Percentiles rank a stretch among this genome's conserved stretches.
These are phyloP conservation scores for Delonix regia DNA, from an alignment of 306 rosid species.

Conservation along the genomic window DNA sequence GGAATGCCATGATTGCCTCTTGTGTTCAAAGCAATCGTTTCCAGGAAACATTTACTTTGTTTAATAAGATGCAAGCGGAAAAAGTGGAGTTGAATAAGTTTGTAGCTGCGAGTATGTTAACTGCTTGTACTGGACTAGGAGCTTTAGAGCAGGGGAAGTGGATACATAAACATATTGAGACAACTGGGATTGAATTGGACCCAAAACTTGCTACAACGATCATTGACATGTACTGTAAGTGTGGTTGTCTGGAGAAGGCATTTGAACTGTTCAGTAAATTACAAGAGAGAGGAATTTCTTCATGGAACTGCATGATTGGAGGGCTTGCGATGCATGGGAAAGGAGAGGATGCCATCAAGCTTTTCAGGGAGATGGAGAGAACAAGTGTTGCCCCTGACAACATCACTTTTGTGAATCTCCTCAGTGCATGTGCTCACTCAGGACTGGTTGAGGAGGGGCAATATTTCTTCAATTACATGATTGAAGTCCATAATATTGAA, in stretches of 20 bases:
- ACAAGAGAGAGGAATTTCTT: conserved; percentile 48
- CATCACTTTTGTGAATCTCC: conserved; percentile 64
- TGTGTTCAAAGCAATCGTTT: conserved; percentile 57
- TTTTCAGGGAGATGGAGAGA: conserved; percentile 56
- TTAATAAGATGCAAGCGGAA: conserved; percentile 51
- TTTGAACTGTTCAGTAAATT: conserved; percentile 49
- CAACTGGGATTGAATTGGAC: conserved; percentile 56
- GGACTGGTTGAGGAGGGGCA: conserved; percentile 59
- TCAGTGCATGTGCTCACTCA: conserved; percentile 67
- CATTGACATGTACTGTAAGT: conserved; percentile 74
- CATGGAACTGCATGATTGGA: conserved; percentile 78
- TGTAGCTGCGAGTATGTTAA: conserved; percentile 65
- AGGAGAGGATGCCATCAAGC: conserved; percentile 57
- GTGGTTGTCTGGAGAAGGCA: conserved; percentile 68
- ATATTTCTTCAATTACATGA: conserved; percentile 46
- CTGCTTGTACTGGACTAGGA: conserved; percentile 66
- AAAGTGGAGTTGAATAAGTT: conserved; percentile 53
- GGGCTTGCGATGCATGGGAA: conserved; percentile 78
- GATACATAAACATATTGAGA: conserved; percentile 57
- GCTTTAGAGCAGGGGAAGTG: conserved; percentile 70
- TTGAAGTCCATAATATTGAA: conserved; percentile 44
- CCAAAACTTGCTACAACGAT: conserved; percentile 59
- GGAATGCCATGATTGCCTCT: conserved; percentile 73
- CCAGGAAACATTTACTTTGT: conserved; percentile 59
- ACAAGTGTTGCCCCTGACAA: conserved; percentile 50